A percentile compares a stretch with the other conserved stretches of the same genome.
phyloP scores from a whole-genome alignment of 345 rosid genomes.

The Hibiscus mutabilis region DNA sequence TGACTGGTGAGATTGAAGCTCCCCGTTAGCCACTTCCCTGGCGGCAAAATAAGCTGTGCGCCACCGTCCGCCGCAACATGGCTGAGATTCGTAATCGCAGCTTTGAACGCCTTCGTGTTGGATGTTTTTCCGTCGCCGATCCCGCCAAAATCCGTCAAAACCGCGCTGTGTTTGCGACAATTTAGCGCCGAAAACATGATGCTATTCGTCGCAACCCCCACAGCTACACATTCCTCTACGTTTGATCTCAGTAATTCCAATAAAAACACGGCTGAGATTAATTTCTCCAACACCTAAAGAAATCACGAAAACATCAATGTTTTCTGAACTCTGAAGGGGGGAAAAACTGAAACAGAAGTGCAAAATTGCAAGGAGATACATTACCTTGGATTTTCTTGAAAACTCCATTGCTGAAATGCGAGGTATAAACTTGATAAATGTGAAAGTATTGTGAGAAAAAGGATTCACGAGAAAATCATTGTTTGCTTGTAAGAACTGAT shows the following conservation, averaged over 20 bases:
- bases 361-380: neutral
- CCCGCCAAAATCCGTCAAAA: neutral
- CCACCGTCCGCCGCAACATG: neutral
- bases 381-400: constrained; percentile 15
- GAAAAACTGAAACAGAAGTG: neutral
- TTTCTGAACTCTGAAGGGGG: neutral
- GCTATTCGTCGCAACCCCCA: neutral
- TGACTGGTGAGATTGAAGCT: neutral
- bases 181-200: neutral
- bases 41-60: neutral
- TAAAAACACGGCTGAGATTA: constrained; percentile 7
- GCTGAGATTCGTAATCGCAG: neutral
- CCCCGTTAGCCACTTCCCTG: neutral
- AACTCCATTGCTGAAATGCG: constrained; percentile 5
- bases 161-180: neutral
- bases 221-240: neutral
- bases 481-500: neutral
- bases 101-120: neutral
- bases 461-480: neutral
- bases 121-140: neutral
- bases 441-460: too few species aligned
- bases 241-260: constrained; percentile 16
- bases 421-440: neutral
- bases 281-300: constrained; percentile 22
- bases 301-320: neutral